Base-by-base conservation (phyloP, 2,329 filamentous ascomycete genomes). In the Xenoacremonium recifei region DNA sequence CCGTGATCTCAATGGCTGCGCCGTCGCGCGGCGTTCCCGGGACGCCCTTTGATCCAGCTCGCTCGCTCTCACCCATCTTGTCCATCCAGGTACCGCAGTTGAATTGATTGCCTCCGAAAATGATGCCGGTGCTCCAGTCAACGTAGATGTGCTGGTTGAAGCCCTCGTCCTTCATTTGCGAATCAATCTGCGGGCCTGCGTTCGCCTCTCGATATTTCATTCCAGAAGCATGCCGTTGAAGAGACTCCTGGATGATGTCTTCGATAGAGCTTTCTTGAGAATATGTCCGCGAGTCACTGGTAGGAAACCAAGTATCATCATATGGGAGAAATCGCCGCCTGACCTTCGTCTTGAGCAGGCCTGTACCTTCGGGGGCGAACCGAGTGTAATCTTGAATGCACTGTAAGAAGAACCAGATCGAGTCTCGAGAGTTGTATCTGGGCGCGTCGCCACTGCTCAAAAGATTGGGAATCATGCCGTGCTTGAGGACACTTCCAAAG, bases 71-170 rank as follows among this genome's bases (percentile, higher is more conserved):
- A n/a, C 93, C 93, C 93, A 99, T 99, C 77, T 99, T 99, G 75
- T 99, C 93, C 90, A 96, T 96, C 93, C 93, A 99, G 2, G 93
- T 99, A 39, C 93, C 93, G 57, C 95, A 99, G 66, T 99, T 99
- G 68, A 72, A 77, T 61, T 96, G 91, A 59, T 89, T 97, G 23
- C 95, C 93, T 42, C 95, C 93, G 59, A 95, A 96, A 44, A 99
- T 84, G 49, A 99, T 79, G 17, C 93, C 95, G 3, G 63, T 70
- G 5, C 83, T 93, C 92, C 92, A 97, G 62, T 99, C 92, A 10
- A 95, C 88, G 45, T 87, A 80, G 54, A 97, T 85, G 45, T 93
- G 84, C 51, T 96, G 89, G 59, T 96, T 83, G 73, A 99, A 99
- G 0, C 93, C 93, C 58, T 90, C 85, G 4, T 88, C 78, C 50